A percentile compares a stretch with the other conserved stretches of the same genome.
Conservation (phyloP, 129 eudicot genomes). For the Rutidosis leptorrhynchoides region DNA sequence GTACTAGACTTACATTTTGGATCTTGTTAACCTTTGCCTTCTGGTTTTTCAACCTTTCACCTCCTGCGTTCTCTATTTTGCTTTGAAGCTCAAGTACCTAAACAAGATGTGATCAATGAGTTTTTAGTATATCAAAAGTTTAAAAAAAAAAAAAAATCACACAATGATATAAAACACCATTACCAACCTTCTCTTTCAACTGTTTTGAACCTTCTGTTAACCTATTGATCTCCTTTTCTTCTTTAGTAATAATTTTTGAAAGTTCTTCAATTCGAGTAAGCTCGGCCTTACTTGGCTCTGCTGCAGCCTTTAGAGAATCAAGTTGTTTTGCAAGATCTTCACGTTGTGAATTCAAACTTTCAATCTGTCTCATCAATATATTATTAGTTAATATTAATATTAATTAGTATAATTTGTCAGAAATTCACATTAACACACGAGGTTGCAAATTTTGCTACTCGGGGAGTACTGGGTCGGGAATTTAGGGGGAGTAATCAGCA, state of each 20-base stretch:
- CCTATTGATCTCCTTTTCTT: conserved; percentile 71
- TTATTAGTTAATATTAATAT: too few relatives aligned
- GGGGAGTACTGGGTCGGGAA: too few relatives aligned
- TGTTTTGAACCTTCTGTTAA: conserved; percentile 65
- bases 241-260: conserved; percentile 38
- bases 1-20: conserved; percentile 63
- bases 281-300: conserved; percentile 70
- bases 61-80: conserved; percentile 95
- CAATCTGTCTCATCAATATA: conserved; percentile 46
- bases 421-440: too few relatives aligned
- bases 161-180: background rate
- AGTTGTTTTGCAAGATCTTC: conserved; percentile 76
- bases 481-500: too few relatives aligned
- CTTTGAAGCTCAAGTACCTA: conserved; percentile 82
- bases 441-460: too few relatives aligned
- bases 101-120: background rate
- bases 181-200: conserved; percentile 72
- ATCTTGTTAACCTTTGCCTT: conserved; percentile 67
- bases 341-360: conserved; percentile 62
- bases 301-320: conserved; percentile 59
- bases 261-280: conserved; percentile 56
- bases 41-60: conserved; percentile 75
- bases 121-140: background rate
- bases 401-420: background rate
- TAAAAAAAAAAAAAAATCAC: background rate